Conservation (phyloP, 495 filamentous ascomycete species). For the Xanthoparmelia taractica region DNA sequence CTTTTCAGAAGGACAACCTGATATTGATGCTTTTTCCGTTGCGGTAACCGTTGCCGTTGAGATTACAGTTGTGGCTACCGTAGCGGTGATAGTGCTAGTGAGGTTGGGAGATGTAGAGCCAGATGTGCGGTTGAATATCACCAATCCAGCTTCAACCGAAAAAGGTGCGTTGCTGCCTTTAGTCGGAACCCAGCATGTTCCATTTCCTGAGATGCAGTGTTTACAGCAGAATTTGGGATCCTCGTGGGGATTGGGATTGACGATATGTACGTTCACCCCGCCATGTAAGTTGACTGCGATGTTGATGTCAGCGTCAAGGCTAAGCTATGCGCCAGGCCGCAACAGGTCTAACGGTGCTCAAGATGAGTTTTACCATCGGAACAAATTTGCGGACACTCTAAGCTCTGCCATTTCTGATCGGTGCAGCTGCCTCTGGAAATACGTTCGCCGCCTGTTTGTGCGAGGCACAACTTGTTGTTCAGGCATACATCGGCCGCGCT, state of each 20-base stretch:
- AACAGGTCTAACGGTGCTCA: too few species aligned
- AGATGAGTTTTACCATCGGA: conserved; percentile 3
- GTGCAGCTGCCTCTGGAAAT: conserved; percentile 3
- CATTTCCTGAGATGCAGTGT: too few species aligned
- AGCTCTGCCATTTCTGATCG: neutral
- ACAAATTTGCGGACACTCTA: neutral
- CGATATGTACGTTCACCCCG: neutral
- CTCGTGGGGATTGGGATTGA: neutral
- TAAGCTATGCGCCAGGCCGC: too few species aligned
- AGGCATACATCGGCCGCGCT: neutral
- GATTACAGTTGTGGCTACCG: too few species aligned
- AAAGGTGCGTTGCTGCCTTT: conserved; percentile 4
- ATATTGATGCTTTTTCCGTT: too few species aligned
- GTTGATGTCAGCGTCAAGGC: neutral
- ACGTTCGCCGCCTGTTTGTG: neutral
- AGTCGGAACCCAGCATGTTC: neutral
- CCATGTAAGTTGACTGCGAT: neutral
- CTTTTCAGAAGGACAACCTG: neutral
- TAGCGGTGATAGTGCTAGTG: neutral
- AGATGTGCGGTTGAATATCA: conserved; percentile 8
- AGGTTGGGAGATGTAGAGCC: neutral
- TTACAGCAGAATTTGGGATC: neutral
- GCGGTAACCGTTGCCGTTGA: too few species aligned
- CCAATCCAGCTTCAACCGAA: neutral
- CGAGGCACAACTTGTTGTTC: neutral